Evolutionary conservation across 352 stramenopile species (phyloP).

Genomic region (Globisporangium yorkense): DNA sequence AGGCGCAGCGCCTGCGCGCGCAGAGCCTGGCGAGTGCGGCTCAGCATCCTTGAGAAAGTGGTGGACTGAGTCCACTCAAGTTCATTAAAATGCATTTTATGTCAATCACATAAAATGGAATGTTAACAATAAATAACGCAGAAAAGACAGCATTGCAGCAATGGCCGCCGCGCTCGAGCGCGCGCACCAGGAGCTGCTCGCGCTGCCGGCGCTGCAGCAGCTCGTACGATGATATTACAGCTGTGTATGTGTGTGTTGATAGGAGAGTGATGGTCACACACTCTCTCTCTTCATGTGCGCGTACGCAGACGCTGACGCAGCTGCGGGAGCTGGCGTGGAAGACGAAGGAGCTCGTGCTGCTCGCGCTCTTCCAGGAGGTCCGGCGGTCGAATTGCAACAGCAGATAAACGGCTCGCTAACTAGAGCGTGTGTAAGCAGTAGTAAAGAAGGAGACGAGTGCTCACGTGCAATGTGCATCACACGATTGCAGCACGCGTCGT

Average conservation of each 20-base stretch:
- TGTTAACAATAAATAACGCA: not conserved
- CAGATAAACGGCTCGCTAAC: too few species aligned
- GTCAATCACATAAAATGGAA: too few species aligned
- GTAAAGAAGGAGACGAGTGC: too few species aligned
- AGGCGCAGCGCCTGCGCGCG: constrained; percentile 1
- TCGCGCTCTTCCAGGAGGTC: constrained; percentile 51
- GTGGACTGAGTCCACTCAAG: not conserved
- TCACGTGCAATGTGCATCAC: too few species aligned
- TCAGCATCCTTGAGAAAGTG: constrained; percentile 3
- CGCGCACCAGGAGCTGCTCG: constrained; percentile 26
- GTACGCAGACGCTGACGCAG: constrained; percentile 32
- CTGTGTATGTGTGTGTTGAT: constrained; percentile 1
- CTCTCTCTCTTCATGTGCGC: not conserved
- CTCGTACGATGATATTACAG: constrained; percentile 12
- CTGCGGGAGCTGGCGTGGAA: constrained; percentile 43
- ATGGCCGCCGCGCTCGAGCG: constrained; percentile 9
- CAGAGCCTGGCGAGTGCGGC: constrained; percentile 4
- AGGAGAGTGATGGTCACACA: too few species aligned
- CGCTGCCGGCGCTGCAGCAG: constrained; percentile 24
- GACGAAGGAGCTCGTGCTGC: constrained; percentile 34
- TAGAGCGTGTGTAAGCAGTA: too few species aligned
- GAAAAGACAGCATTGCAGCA: not conserved
- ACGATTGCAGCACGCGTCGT: constrained; percentile 37
- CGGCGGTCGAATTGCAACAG: not conserved
- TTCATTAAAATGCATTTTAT: too few species aligned